phyloP scores from a whole-genome alignment of 257 asterid species.

The Striga asiatica region DNA sequence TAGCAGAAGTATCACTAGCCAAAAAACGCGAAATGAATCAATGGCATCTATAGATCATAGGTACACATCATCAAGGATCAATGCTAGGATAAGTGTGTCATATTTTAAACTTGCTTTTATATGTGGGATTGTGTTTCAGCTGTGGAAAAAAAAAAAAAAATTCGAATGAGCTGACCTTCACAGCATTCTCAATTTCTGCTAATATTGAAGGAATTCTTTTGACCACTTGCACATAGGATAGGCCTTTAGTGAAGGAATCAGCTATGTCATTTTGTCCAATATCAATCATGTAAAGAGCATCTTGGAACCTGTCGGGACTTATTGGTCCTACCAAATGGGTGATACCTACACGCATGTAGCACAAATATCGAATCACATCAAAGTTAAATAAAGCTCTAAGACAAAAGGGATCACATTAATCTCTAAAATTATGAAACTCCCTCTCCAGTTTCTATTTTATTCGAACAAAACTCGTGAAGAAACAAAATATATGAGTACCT shows the following conservation, averaged over 20 bases:
- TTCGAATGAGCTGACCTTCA: constrained; percentile 35
- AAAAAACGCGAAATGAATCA: too few relatives aligned
- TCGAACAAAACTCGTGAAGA: too few relatives aligned
- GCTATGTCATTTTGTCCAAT: constrained; percentile 88
- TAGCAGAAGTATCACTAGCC: too few relatives aligned
- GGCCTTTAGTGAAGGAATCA: constrained; percentile 53
- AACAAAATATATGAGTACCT: constrained; percentile 30
- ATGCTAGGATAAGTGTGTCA: too few relatives aligned
- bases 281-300: constrained; percentile 72
- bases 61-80: too few relatives aligned
- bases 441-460: too few relatives aligned
- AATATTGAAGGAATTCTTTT: constrained; percentile 51
- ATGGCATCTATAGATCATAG: too few relatives aligned
- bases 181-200: constrained; percentile 47
- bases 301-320: constrained; percentile 38
- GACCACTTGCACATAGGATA: constrained; percentile 51
- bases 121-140: too few relatives aligned
- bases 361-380: background rate
- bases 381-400: background rate
- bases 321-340: constrained; percentile 25
- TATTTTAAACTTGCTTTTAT: too few relatives aligned
- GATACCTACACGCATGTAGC: constrained; percentile 36
- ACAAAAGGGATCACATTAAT: too few relatives aligned
- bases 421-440: too few relatives aligned
- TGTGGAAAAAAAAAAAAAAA: too few relatives aligned